A percentile compares a stretch with the other conserved stretches of the same genome.
Conservation (phyloP, 768 basidiomycete species). For the Agaricus blazei region DNA sequence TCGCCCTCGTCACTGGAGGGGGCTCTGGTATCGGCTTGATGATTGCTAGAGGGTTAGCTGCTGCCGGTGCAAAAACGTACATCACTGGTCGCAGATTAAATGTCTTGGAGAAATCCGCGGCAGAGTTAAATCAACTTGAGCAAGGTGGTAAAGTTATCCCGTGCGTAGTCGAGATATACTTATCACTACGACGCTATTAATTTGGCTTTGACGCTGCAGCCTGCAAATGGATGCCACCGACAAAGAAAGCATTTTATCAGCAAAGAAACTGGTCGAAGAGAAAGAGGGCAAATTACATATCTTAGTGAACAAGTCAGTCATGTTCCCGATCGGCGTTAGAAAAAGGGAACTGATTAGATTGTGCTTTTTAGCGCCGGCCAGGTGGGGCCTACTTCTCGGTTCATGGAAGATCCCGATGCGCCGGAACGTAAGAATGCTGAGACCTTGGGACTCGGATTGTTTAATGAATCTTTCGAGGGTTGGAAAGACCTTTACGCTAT, state of each 20-base stretch:
- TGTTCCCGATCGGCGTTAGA: neutral
- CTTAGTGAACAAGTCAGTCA: slow-evolving; percentile 75
- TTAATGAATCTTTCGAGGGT: slow-evolving; percentile 57
- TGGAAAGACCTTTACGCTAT: slow-evolving; percentile 61
- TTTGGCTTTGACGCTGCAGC: slow-evolving; percentile 25
- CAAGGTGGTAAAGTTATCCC: slow-evolving; percentile 50
- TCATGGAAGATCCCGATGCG: slow-evolving; percentile 50
- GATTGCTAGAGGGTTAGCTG: slow-evolving; percentile 69
- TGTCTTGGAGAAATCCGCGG: slow-evolving; percentile 54
- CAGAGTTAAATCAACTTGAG: slow-evolving; percentile 38
- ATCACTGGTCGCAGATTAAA: slow-evolving; percentile 67
- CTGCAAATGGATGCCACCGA: slow-evolving; percentile 68
- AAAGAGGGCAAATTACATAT: slow-evolving; percentile 71
- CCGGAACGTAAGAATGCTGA: slow-evolving; percentile 61
- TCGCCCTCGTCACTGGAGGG: slow-evolving; percentile 52
- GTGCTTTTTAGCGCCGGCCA: slow-evolving; percentile 59
- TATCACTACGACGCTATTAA: neutral
- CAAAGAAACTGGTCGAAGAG: slow-evolving; percentile 46
- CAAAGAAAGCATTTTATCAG: slow-evolving; percentile 58
- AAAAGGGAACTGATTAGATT: neutral
- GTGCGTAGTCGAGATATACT: slow-evolving; percentile 29
- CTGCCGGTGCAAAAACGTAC: slow-evolving; percentile 77
- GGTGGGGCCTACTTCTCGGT: slow-evolving; percentile 54
- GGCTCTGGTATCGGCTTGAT: slow-evolving; percentile 54
- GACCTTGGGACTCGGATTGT: slow-evolving; percentile 63